Evolutionary conservation across 345 rosid species (phyloP).

Genomic region (Orychophragmus violaceus): DNA sequence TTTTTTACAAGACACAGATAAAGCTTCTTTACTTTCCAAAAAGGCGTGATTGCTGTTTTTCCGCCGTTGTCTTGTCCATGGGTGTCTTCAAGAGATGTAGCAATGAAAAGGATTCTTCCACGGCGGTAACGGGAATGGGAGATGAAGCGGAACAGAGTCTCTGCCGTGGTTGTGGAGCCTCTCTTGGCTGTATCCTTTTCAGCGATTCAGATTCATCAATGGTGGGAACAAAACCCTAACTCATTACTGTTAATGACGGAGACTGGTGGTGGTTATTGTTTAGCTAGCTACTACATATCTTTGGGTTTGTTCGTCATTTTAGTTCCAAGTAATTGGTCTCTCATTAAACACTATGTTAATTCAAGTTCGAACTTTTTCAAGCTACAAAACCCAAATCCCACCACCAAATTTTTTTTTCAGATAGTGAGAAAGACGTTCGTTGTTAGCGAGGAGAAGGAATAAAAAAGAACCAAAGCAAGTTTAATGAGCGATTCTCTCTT

Average conservation of each 20-base stretch:
- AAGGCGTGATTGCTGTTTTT: too few species aligned
- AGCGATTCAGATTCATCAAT: too few species aligned
- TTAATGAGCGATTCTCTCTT: constrained; percentile 79
- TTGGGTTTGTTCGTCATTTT: constrained; percentile 80
- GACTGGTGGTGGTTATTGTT: constrained; percentile 60
- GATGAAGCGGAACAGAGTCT: constrained; percentile 4
- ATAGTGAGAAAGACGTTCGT: too few species aligned
- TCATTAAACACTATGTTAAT: constrained; percentile 89
- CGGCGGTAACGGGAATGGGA: neutral
- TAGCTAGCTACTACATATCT: constrained; percentile 87
- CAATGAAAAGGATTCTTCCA: constrained; percentile 5
- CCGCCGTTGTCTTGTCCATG: constrained; percentile 26
- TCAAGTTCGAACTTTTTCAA: constrained; percentile 43
- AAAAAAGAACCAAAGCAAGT: constrained; percentile 53
- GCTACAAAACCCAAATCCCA: neutral
- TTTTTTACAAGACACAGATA: too few species aligned
- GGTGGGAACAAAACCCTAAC: constrained; percentile 25
- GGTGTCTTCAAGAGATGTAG: constrained; percentile 14
- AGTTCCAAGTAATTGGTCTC: constrained; percentile 96
- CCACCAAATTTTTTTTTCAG: constrained; percentile 30
- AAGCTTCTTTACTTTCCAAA: too few species aligned
- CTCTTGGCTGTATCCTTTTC: constrained; percentile 7
- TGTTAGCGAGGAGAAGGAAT: constrained; percentile 43
- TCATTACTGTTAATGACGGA: constrained; percentile 45
- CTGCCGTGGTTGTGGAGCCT: constrained; percentile 7